Conservation (phyloP, 305 asterid species). For the Rubia balearica region DNA sequence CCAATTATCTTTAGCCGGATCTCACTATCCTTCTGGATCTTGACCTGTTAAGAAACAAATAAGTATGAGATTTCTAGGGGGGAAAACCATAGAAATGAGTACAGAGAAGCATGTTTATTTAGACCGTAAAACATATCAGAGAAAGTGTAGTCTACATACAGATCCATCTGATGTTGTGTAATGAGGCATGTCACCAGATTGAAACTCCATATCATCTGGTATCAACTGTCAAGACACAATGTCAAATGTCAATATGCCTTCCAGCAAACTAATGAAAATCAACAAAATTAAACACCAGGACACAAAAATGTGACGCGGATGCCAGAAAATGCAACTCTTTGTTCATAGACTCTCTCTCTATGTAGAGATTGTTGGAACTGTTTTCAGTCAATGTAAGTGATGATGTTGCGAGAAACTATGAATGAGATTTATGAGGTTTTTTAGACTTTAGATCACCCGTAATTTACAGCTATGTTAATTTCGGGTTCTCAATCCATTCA, state of each 20-base stretch:
- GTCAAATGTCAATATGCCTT: not conserved
- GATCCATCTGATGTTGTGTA: conserved; percentile 96
- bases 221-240: conserved; percentile 44
- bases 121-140: not conserved
- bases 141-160: no score
- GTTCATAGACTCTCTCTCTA: not conserved
- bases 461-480: not conserved
- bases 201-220: conserved; percentile 96
- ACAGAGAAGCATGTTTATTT: not conserved
- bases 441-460: not conserved
- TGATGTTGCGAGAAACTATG: not conserved
- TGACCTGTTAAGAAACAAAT: conserved; percentile 43
- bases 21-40: conserved; percentile 89
- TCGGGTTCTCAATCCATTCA: not conserved
- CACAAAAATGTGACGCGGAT: not conserved
- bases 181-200: conserved; percentile 80
- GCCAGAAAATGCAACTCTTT: not conserved
- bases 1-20: conserved; percentile 91
- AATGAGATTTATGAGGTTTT: not conserved
- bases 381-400: not conserved
- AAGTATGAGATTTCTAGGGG: not conserved
- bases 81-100: not conserved
- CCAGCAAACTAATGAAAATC: not conserved
- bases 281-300: not conserved
- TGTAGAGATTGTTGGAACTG: not conserved